Evolutionary conservation across 306 rosid species (phyloP).

Genomic region (Astragalus glycyphyllos): DNA sequence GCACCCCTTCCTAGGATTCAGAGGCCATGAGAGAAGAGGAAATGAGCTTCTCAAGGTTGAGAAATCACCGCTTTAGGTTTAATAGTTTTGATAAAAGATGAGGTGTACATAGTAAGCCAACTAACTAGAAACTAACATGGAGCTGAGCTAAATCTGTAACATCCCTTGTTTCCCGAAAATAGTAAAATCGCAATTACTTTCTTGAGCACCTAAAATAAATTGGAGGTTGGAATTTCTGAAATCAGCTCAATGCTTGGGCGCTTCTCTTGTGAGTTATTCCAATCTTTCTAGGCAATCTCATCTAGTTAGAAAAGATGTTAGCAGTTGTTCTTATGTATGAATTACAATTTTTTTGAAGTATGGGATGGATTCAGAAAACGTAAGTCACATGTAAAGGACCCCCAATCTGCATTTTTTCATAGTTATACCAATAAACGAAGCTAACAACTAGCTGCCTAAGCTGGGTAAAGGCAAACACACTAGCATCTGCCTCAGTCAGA

Average conservation of each 20-base stretch:
- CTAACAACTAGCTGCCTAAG: constrained; percentile 3
- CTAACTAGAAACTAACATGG: too few species aligned
- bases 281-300: neutral
- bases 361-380: neutral
- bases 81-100: too few species aligned
- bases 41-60: too few species aligned
- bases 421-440: neutral
- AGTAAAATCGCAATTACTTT: constrained; percentile 1
- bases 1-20: too few species aligned
- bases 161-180: constrained; percentile 13
- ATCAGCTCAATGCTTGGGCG: neutral
- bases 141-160: too few species aligned
- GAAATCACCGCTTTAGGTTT: too few species aligned
- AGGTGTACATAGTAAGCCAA: too few species aligned
- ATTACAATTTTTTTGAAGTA: neutral
- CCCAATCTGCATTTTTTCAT: neutral
- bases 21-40: too few species aligned
- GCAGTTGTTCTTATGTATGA: neutral
- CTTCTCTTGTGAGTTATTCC: neutral
- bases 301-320: neutral
- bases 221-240: constrained; percentile 1
- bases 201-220: constrained; percentile 4
- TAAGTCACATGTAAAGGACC: neutral
- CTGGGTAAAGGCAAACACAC: neutral
- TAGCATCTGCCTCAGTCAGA: constrained; percentile 1